Base-by-base conservation (phyloP, 2,329 filamentous ascomycete species). In the Hansfordia pulvinata region DNA sequence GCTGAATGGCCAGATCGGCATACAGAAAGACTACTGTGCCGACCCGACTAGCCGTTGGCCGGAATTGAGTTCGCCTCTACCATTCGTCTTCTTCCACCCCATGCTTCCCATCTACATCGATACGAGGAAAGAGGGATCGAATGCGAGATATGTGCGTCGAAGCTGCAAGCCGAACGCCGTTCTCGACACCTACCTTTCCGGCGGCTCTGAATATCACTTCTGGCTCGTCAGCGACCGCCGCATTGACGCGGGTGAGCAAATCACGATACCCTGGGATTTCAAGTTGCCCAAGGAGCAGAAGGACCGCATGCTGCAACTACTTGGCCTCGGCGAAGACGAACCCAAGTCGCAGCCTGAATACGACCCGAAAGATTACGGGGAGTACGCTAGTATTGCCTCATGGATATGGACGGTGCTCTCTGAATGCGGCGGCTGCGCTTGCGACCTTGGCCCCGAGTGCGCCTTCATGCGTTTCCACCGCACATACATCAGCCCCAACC, bases 161-260 rank as follows among this genome's bases (percentile, higher is more conserved):
- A 96, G 90, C 42, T 98, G 90, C 56, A 74, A 71, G 34, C 83
- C 90, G 2, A 98, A 96, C 44, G 73, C 90, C n/a, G 67, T 70
- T 17, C 62, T 96, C 41, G 86, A 90, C 46, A 92, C 86, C 0
- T 81, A 85, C 37, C 69, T 94, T 25, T 82, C 82, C 2, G 76
- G 74, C 24, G 66, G 69, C 4, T 76, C 74, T 2, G 77, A 88
- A 37, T 93, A 88, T 44, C 83, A 90, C 46, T 93, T 96, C 50
- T 94, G 88, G 69, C 76, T 94, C 35, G 73, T 93, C 32, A 85
- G 84, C 40, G 82, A 82, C 39, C 69, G 79, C 28, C 65, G 76
- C 19, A 85, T 96, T 30, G 53, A 64, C 10, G 60, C 72, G 2
- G 60, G 64, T 20, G 71, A 75, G 41, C 69, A 74, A 41, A 71